Evolutionary conservation across 164 flowering plant genomes (phyloP).

Genomic region (Protea cynaroides): DNA sequence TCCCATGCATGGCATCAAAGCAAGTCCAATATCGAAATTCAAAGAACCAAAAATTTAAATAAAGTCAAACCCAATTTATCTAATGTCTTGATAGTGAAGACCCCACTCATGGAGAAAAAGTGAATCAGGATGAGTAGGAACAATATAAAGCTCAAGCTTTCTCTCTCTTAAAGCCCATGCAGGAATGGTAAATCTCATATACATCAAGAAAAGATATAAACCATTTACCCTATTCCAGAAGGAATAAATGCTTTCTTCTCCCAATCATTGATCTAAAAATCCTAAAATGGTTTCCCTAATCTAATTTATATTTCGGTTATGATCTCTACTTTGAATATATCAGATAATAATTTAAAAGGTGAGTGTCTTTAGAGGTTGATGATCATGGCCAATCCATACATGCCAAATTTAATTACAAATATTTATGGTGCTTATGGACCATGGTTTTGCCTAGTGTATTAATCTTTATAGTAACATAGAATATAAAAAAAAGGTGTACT

Average conservation of each 20-base stretch:
- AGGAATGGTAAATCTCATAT: slow-evolving; percentile 10
- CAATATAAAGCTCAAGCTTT: slow-evolving; percentile 25
- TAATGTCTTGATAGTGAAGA: slow-evolving; percentile 6
- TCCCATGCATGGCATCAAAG: slow-evolving; percentile 19
- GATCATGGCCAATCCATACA: no score
- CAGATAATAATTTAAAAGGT: no score
- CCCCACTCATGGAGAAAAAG: slow-evolving; percentile 12
- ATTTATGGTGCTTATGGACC: no score
- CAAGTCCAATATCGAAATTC: slow-evolving; percentile 17
- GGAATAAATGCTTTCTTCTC: slow-evolving; percentile 54
- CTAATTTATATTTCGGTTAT: no score
- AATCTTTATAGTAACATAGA: no score
- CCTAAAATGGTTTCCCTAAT: slow-evolving; percentile 6
- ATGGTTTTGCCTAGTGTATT: no score
- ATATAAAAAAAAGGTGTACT: no score
- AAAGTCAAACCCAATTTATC: slow-evolving; percentile 23
- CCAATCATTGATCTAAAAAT: slow-evolving; percentile 5
- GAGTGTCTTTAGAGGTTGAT: no score
- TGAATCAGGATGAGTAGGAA: slow-evolving; percentile 22
- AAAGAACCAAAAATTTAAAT: slow-evolving; percentile 12
- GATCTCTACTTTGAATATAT: no score
- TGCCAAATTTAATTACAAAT: no score
- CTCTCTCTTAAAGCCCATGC: slow-evolving; percentile 3
- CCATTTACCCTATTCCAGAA: slow-evolving; percentile 15
- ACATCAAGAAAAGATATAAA: slow-evolving; percentile 3